Base-by-base conservation (phyloP, 1,284 basidiomycete genomes). In the Trichosporon coremiiforme region DNA sequence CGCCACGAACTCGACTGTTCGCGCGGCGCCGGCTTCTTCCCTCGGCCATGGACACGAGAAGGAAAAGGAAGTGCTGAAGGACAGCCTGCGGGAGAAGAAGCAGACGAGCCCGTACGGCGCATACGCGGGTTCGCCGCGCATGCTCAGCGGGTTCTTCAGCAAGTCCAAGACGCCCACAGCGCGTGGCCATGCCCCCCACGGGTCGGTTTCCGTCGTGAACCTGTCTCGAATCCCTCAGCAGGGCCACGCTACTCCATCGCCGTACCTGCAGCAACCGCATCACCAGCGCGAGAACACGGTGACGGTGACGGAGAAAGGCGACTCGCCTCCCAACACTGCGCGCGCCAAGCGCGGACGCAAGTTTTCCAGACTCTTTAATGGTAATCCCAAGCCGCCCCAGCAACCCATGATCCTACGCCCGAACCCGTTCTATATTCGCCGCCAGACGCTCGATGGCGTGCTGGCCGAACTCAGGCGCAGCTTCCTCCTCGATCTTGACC, bases 391-490 rank as follows among this genome's bases (percentile, higher is more conserved):
- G 17, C 47, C n/a, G 15, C 57, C 31, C 4, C 57, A 3, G 29
- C 29, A 20, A 15, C 17, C 29, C 31, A 60, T 31, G 47, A 17
- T 53, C 47, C 57, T 33, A 2, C 57, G 57, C 57, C 29, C 29
- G 29, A 33, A 60, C 7, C 57, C 57, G 57, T 60, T 33, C 57
- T 60, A 33, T 31, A 33, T 33, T 29, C 67, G 78, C 35, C 69
- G 69, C 22, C 75, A 79, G 65, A 77, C 73, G 45, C 69, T 80
- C 29, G 78, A 80, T 68, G 71, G 70, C 22, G 71, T 78, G 20
- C 65, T 79, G n/a, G 64, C 67, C 17, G 78, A 80, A 65, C 71
- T 80, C 72, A 78, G 79, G 77, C 70, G 68, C 31, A 69, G 70
- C 65, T 72, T 79, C 8, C 75, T 77, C 66, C 17, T 29, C 29